Base-by-base conservation (phyloP, 2,329 filamentous ascomycete genomes). In the Microthyrium microscopicum region DNA sequence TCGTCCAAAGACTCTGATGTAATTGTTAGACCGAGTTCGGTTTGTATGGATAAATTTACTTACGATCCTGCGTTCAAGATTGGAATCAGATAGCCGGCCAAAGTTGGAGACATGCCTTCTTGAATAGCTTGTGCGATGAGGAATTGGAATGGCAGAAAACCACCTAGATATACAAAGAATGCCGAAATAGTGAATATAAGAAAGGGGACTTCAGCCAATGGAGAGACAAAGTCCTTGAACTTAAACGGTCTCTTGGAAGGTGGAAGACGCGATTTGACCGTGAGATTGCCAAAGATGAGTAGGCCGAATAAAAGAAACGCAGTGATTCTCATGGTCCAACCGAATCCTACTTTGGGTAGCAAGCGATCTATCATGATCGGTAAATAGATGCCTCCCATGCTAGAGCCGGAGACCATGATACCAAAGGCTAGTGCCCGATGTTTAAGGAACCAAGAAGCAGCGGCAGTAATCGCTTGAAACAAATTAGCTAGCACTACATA, bases 281-380 rank as follows among this genome's bases (percentile, higher is more conserved):
- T 61, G 1, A 64, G 42, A 22, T 62, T 56, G 36, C 64, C 58
- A 39, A 71, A 54, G 24, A 31, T 20, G 36, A 62, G 55, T 38
- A 70, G 53, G 35, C 58, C 63, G 39, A 80, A 62, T 40, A 79
- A 72, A 31, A 77, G 53, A 36, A 79, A 70, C 11, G 69, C 56
- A 17, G 55, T 57, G 30, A 62, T 62, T 6, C 69, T 59, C 57
- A 74, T 69, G 1, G 66, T 53, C 72, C 68, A 75, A 25, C 55
- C 47, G 43, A 70, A 68, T 21, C 68, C 65, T 33, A 71, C 54
- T 30, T 57, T 21, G 0, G 55, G 55, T 29, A 75, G 64, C 16
- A 76, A 50, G 21, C 61, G 60, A 2, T 60, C 52, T 9, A 73
- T 60, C 62, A 76, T 70, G 43, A 75, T 72, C 1, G 72, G 71